These are phyloP conservation scores for Cyclotella kingstonii DNA, from an alignment of 108 stramenopile species.

Conservation along the genomic window DNA sequence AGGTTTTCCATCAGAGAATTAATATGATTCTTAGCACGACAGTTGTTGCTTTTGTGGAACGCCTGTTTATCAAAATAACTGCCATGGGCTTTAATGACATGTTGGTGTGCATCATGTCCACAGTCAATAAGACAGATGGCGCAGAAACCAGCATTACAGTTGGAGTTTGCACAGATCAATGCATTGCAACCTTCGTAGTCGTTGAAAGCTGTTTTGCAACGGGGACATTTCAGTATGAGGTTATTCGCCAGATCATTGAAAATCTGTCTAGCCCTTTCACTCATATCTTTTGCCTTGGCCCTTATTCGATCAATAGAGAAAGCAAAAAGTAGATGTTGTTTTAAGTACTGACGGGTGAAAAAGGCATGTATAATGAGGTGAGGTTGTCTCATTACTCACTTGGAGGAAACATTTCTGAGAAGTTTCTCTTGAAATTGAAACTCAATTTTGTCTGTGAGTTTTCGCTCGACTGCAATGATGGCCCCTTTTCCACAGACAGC, in stretches of 20 bases:
- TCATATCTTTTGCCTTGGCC: slow-evolving; percentile 19
- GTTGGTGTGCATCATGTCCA: slow-evolving; percentile 43
- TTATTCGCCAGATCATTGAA: slow-evolving; percentile 41
- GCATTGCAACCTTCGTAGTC: slow-evolving; percentile 60
- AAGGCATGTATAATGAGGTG: not conserved
- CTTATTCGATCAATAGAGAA: slow-evolving; percentile 1
- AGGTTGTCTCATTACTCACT: not conserved
- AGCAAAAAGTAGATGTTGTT: not conserved
- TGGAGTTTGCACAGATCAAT: slow-evolving; percentile 21
- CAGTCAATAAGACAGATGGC: slow-evolving; percentile 51
- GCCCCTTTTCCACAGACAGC: slow-evolving; percentile 46
- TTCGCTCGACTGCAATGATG: slow-evolving; percentile 41
- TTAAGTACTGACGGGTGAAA: too few relatives aligned
- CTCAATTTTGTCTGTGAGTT: slow-evolving; percentile 38
- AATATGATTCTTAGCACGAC: slow-evolving; percentile 13
- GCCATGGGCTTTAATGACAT: slow-evolving; percentile 24
- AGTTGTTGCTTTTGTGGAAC: slow-evolving; percentile 17
- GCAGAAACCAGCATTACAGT: slow-evolving; percentile 44
- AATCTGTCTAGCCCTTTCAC: slow-evolving; percentile 21
- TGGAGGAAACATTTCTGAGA: slow-evolving; percentile 18
- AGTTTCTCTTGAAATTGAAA: slow-evolving; percentile 33
- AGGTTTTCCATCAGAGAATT: slow-evolving; percentile 11
- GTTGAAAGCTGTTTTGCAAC: slow-evolving; percentile 38
- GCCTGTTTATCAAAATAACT: slow-evolving; percentile 32
- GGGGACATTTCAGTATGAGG: slow-evolving; percentile 47